Conservation (phyloP, 495 filamentous ascomycete species). For the Hypoxylon rickii region DNA sequence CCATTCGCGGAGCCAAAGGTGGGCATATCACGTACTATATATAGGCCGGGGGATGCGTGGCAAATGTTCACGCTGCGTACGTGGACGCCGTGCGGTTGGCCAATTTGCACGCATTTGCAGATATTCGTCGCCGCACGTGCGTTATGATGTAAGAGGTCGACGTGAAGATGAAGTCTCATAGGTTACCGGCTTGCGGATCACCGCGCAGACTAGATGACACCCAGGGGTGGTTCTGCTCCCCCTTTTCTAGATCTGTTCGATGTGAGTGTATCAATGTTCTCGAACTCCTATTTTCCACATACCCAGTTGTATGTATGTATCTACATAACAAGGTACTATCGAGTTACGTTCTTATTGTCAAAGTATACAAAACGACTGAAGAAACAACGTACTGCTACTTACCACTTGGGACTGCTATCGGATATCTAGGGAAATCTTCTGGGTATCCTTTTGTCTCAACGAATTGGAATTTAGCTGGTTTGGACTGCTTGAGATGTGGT, state of each 20-base stretch:
- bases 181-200: slow-evolving; percentile 1
- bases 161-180: not conserved
- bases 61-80: not conserved
- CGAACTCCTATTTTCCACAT: not conserved
- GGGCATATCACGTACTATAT: slow-evolving; percentile 7
- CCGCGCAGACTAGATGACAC: not conserved
- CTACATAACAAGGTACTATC: not conserved
- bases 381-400: too few species aligned
- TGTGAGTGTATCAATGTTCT: slow-evolving; percentile 1
- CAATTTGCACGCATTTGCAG: not conserved
- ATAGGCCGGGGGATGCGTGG: slow-evolving; percentile 8
- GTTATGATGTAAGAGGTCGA: slow-evolving; percentile 12
- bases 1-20: slow-evolving; percentile 10
- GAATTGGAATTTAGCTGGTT: too few species aligned
- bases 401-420: too few species aligned
- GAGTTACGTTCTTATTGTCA: not conserved
- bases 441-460: too few species aligned
- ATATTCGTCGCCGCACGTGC: slow-evolving; percentile 9
- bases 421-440: too few species aligned
- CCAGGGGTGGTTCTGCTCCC: slow-evolving; percentile 12
- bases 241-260: slow-evolving; percentile 7
- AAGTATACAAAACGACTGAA: not conserved
- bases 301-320: not conserved
- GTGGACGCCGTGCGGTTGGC: slow-evolving; percentile 9
- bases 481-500: too few species aligned